Evolutionary conservation across 805 yeast species (phyloP), one percentile per base, ranked within the genome.

Genomic region (Suhomyces canberraensis): DNA sequence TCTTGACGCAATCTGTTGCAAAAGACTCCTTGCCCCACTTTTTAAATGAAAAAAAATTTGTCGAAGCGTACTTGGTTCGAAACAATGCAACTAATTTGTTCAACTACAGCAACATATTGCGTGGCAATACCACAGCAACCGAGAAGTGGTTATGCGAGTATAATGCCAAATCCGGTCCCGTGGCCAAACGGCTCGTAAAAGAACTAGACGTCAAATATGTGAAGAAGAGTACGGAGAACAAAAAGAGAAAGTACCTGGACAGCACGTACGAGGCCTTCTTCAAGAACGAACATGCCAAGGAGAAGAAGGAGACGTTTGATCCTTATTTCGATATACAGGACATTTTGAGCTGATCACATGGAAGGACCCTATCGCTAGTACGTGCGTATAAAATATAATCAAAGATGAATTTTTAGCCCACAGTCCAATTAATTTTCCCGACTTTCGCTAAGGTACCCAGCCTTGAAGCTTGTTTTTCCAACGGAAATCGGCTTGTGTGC

Each of bases 51-150:
- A 51, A 53, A 7, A 46, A 52, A 1, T 54, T 60, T 35, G 46
- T 61, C 6, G 45, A 50, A 24, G 51, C 51, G 16, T 34, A 48
- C 28, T 44, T 60, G 39, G 54, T 34, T 35, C 38, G 18, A 37
- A 36, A 36, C 8, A 28, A 33, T 17, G 31, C 40, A 11, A 51
- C 66, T 13, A 65, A 66, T 36, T 45, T 66, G 22, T 61, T 61
- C 48, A 65, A 58, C 32, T 40, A 61, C 28, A 25, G 37, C 5
- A 66, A 66, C 39, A 50, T 61, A 4, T 42, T 64, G 28, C 31
- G 29, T 7, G 44, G 46, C 14, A 56, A 56, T 31, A 35, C 52
- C 7, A 15, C 37, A 5, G 39, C 24, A 4, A 29, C 35, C 3
- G 25, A 31, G 11, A 45, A 40, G 15, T 54, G 58, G 59, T 46